These are phyloP conservation scores for Penicillium sp. DNA, from an alignment of 2,329 filamentous ascomycete species.

Conservation along the genomic window DNA sequence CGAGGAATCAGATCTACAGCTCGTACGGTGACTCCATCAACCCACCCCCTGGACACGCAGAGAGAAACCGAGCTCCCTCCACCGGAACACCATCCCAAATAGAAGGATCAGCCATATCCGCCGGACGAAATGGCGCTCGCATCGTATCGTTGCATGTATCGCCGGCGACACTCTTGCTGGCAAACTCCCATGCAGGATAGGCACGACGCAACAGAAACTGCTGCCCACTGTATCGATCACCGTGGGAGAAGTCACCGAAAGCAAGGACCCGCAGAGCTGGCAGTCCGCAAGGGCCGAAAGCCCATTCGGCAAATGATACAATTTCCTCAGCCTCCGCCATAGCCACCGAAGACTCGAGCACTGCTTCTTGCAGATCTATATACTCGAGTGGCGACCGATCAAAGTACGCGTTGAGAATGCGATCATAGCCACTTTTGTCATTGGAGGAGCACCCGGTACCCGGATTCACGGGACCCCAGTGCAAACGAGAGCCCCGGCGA, in stretches of 20 bases:
- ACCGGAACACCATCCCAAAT: slow-evolving; percentile 8
- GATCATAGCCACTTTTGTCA: not conserved
- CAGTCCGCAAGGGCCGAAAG: slow-evolving; percentile 8
- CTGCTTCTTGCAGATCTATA: not conserved
- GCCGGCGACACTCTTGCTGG: not conserved
- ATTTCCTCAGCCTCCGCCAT: not conserved
- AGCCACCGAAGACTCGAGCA: not conserved
- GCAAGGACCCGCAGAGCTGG: slow-evolving; percentile 8
- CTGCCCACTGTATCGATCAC: slow-evolving; percentile 5
- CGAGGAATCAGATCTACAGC: not conserved
- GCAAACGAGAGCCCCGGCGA: not conserved
- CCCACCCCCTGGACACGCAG: slow-evolving; percentile 6
- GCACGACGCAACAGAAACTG: slow-evolving; percentile 4
- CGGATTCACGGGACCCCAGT: not conserved
- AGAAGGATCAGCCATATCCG: not conserved
- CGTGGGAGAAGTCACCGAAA: slow-evolving; percentile 13
- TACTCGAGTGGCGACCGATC: not conserved
- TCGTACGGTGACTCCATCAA: slow-evolving; percentile 12
- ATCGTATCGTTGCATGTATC: not conserved
- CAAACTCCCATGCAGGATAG: not conserved
- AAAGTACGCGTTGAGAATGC: not conserved
- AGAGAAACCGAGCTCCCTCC: slow-evolving; percentile 10
- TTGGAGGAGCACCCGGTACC: not conserved
- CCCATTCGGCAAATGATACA: slow-evolving; percentile 8
- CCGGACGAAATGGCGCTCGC: not conserved